These are phyloP conservation scores for Picea glauca DNA, from an alignment of 75 land plant species.

Conservation along the genomic window DNA sequence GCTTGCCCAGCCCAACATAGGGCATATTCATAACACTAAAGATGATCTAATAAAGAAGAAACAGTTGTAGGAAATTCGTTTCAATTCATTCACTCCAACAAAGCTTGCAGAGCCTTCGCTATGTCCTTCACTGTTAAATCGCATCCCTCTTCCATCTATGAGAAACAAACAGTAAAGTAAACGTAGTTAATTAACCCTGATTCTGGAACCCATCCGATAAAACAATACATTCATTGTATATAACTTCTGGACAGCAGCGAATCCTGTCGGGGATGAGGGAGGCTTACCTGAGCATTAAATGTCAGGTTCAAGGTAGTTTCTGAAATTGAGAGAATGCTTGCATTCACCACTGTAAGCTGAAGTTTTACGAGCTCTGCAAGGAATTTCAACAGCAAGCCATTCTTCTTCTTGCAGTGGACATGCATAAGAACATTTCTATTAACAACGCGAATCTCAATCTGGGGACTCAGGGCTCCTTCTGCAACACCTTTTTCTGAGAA, in stretches of 20 bases:
- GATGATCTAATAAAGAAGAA: too few species aligned
- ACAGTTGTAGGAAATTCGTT: neutral
- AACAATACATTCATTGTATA: too few species aligned
- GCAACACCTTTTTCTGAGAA: neutral
- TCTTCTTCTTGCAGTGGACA: conserved; percentile 57
- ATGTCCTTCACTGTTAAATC: neutral
- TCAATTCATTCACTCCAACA: neutral
- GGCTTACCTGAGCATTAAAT: conserved; percentile 50
- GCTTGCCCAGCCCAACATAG: too few species aligned
- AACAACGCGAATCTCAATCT: conserved; percentile 59
- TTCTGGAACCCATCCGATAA: too few species aligned
- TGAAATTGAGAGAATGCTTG: conserved; percentile 52
- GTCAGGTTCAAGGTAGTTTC: conserved; percentile 50
- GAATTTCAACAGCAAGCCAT: conserved; percentile 42
- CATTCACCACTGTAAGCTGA: conserved; percentile 33
- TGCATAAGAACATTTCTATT: conserved; percentile 56
- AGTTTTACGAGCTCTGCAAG: conserved; percentile 63
- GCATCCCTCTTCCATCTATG: conserved; percentile 3
- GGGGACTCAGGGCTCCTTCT: conserved; percentile 18
- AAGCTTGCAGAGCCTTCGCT: conserved; percentile 1
- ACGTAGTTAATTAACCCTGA: neutral
- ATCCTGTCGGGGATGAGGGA: neutral
- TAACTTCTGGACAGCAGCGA: too few species aligned
- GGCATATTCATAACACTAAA: too few species aligned
- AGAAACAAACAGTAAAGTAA: neutral